Evolutionary conservation across 345 rosid genomes (phyloP), one percentile per base, ranked within the genome.

Genomic region (Turnera subulata): DNA sequence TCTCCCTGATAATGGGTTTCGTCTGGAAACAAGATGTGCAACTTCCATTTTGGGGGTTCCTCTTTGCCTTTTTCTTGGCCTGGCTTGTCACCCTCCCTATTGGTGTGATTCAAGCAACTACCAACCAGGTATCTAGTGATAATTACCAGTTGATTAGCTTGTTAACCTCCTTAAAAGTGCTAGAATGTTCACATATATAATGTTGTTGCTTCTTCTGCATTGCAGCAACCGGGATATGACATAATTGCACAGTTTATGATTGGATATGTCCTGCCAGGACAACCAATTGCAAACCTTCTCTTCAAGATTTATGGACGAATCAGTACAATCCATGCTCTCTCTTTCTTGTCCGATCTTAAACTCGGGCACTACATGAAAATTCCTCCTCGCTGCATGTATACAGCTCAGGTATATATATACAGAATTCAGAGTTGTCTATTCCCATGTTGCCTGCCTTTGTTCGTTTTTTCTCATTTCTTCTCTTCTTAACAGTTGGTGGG

Each of bases 191-290:
- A 4, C 12, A 4, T 8, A 20, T n/a, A 52, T 55, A 1, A n/a
- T 17, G 11, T 44, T 61, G 35, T 23, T 59, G 59, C 55, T 33
- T 49, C 25, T 42, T 42, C 45, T 21, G 29, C 45, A 12, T 40
- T 65, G 81, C 92, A 94, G 99, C 99, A 94, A 94, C 97, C 97
- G 0, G 99, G 99, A 13, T 94, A 90, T 67, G 99, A 94, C 70
- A 88, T 94, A 14, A 94, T 94, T 59, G 97, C 93, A 29, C 99
- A 94, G 83, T 94, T 88, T 82, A 88, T 94, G 13, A 84, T 94
- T 35, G 99, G 99, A 50, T 94, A 94, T 58, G 47, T 88, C 65
- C 58, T 85, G 22, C 97, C 97, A 0, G 99, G 99, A 59, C 78
- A 90, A 55, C 99, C 99, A 11, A 94, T 94, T 46, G 99, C 99